Base-by-base conservation (phyloP, 75 land plant species). In the Picea sitchensis region DNA sequence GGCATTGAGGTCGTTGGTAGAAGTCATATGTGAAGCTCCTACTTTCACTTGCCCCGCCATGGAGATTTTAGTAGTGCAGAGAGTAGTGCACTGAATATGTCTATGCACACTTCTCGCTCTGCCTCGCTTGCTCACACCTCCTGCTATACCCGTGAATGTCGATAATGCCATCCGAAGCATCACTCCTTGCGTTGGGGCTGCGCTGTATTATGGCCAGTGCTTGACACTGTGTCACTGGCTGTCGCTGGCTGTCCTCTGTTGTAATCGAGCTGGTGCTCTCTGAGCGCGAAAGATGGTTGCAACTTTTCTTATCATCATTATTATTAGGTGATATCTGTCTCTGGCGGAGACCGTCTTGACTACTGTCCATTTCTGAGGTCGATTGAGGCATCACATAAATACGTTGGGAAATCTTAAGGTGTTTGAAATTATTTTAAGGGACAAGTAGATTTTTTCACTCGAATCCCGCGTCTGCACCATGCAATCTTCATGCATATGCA, bases 1-100 rank as follows among this genome's bases (percentile, higher is more conserved):
- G 82, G 89, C 76, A 23, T 90, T 82, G 82, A 92, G 82, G 77
- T 90, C 90, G 86, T 87, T 88, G 75, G 85, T 81, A 59, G 99
- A 92, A 38, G 99, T 96, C 99, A 96, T 94, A 83, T 96, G 99
- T 62, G 88, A 97, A 65, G 84, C 99, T 68, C 95, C 99, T 74
- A 96, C 93, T 76, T 89, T 93, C 44, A 88, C 82, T 58, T 79
- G 62, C 58, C 56, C 82, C n/a, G 90, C 87, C 88, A 84, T 81
- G 57, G 60, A 62, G 61, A 54, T 1, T 38, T 68, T n/a, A 17
- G 72, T 17, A 31, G 44, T 68, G 72, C 51, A 68, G 14, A 68
- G 47, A 5, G 17, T 38, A 4, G 18, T 4, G n/a, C 8, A 15
- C 0, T 9, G 14, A n/a, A 4, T 18, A 41, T 41, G 44, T 44